Evolutionary conservation across 352 stramenopile genomes (phyloP).

Genomic region (Globisporangium spiculum): DNA sequence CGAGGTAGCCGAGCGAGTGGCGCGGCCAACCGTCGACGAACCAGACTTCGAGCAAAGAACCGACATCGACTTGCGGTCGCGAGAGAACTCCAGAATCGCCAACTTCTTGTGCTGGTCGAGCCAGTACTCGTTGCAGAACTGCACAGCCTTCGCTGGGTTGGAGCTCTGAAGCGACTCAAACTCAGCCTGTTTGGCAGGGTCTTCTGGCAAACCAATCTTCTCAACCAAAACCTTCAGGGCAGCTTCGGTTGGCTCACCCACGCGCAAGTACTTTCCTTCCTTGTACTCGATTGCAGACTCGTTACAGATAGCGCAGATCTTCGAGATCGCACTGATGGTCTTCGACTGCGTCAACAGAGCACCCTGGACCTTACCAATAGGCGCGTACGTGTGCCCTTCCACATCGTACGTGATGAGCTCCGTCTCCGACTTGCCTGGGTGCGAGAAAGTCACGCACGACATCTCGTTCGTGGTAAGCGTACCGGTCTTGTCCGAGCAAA

Average conservation of each 20-base stretch:
- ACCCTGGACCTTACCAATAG: constrained; percentile 69
- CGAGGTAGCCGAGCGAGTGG: constrained; percentile 59
- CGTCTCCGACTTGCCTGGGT: constrained; percentile 58
- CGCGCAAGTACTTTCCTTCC: constrained; percentile 84
- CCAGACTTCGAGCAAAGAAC: constrained; percentile 83
- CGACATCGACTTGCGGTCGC: constrained; percentile 98
- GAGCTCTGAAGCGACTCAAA: constrained; percentile 51
- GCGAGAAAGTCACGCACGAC: constrained; percentile 84
- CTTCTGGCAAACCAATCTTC: constrained; percentile 91
- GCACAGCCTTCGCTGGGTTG: constrained; percentile 68
- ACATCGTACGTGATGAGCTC: constrained; percentile 90
- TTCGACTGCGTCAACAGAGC: constrained; percentile 59
- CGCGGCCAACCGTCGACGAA: constrained; percentile 24
- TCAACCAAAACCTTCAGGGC: constrained; percentile 93
- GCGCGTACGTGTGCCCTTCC: constrained; percentile 93
- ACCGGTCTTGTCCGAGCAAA: constrained; percentile 93
- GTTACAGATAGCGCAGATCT: constrained; percentile 96
- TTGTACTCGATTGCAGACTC: constrained; percentile 92
- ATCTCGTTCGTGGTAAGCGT: constrained; percentile 99
- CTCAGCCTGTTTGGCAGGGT: constrained; percentile 60
- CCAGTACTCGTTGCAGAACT: constrained; percentile 85
- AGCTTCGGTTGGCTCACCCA: constrained; percentile 97
- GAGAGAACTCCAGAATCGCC: constrained; percentile 95
- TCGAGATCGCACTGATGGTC: constrained; percentile 80
- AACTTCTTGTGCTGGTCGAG: constrained; percentile 83